phyloP scores from a whole-genome alignment of 345 rosid genomes.

The Carallia pectinifolia region DNA sequence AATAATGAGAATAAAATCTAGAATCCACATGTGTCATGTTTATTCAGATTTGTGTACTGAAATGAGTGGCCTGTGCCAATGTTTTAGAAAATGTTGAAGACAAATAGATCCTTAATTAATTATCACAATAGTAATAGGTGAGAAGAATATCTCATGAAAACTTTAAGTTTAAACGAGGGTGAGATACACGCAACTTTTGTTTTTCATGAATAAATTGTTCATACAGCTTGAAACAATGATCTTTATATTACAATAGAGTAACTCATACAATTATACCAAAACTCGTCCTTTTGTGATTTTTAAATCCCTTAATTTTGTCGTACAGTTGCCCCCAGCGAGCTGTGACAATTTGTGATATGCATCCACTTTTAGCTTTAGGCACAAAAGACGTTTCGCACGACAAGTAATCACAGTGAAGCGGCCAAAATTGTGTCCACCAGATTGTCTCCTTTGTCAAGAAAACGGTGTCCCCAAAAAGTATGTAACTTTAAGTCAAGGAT shows the following conservation, averaged over 20 bases:
- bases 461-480: not conserved
- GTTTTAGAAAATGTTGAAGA: not conserved
- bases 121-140: too few species aligned
- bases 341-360: not conserved
- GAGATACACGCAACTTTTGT: too few species aligned
- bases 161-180: too few species aligned
- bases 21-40: not conserved
- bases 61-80: slow-evolving; percentile 3
- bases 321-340: too few species aligned
- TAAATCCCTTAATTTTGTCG: too few species aligned
- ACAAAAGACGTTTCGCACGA: not conserved
- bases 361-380: not conserved
- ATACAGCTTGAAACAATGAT: too few species aligned
- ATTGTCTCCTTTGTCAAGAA: not conserved
- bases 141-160: too few species aligned
- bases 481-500: too few species aligned
- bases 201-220: too few species aligned
- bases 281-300: too few species aligned
- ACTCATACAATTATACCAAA: too few species aligned
- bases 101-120: not conserved
- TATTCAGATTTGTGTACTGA: not conserved
- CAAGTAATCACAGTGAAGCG: not conserved
- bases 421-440: not conserved
- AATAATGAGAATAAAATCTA: not conserved
- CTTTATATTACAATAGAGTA: too few species aligned